Evolutionary conservation across 2,329 filamentous ascomycete species (phyloP), one percentile per base, ranked within the genome.

Genomic region (Fusarium kyushuense): DNA sequence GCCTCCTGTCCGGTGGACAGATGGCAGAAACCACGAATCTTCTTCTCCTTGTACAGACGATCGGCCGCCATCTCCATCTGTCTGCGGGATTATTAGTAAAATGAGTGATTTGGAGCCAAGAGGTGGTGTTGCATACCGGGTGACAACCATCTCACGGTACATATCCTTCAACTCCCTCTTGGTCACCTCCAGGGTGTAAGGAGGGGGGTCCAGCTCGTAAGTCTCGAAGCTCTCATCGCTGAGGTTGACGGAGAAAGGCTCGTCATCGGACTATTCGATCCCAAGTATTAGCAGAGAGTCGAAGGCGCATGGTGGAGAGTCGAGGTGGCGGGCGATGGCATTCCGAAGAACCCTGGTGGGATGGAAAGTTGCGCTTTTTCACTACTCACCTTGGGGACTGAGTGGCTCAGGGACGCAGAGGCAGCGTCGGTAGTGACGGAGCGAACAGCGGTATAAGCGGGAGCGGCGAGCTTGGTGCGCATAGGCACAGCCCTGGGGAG

Each of bases 41-140:
- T 98, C 91, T 99, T 99, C 87, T 98, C 96, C 87, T 99, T 99
- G 92, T 99, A 99, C 78, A 99, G 87, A 80, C 95, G 90, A 81
- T 99, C 96, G 84, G 96, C 94, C 73, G 95, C 94, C 95, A 99
- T 97, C 84, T 99, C 96, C 96, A 99, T 97, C 82, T 97, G 96
- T 84, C 94, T 97, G 75, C 65, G 72, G 52, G 70, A 73, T 76
- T 76, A 75, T 79, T 65, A 78, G 77, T 56, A 69, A 58, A 54
- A n/a, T 36, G 21, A 29, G 40, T 33, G 40, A 53, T 57, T 25
- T 30, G 29, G 23, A 25, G 42, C 25, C 29, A 23, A 17, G 6
- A 47, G 23, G 21, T 45, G 40, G 10, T 54, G 64, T 60, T 58
- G 70, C 90, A 81, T 92, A 97, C 94, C 95, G 90, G 78, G 94